These are phyloP conservation scores for Pseudogymnoascus sp. DNA, from an alignment of 2,329 filamentous ascomycete species.

Conservation along the genomic window DNA sequence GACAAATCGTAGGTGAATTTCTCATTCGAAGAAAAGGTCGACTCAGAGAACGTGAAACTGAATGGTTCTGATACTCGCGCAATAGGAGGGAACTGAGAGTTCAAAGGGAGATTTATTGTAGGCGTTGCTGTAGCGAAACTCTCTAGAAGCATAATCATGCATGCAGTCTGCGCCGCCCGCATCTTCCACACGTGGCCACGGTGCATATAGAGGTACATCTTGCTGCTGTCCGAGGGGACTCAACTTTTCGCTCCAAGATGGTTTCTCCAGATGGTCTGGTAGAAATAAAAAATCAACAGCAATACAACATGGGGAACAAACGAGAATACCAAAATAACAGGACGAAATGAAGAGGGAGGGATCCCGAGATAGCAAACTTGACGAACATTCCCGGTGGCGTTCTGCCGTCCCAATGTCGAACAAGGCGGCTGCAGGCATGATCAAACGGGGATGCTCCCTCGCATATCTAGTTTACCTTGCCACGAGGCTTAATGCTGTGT, in stretches of 20 bases:
- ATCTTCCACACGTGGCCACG: not conserved
- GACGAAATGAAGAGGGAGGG: not conserved
- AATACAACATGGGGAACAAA: not conserved
- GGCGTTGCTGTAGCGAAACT: conserved; percentile 25
- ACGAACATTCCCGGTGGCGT: not conserved
- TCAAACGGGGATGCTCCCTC: not conserved
- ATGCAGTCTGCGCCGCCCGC: not conserved
- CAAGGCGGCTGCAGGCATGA: conserved; percentile 1
- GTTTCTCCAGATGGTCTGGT: conserved; percentile 1
- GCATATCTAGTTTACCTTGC: conserved; percentile 1
- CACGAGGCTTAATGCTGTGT: not conserved
- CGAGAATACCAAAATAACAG: not conserved
- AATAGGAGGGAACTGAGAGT: conserved; percentile 74
- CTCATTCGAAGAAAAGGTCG: conserved; percentile 60
- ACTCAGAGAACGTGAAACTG: conserved; percentile 60
- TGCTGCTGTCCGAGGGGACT: not conserved
- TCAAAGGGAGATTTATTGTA: conserved; percentile 60
- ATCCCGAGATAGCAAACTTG: not conserved
- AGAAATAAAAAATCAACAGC: not conserved
- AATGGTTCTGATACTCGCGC: conserved; percentile 61
- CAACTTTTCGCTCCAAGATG: not conserved
- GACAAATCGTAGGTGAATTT: conserved; percentile 58
- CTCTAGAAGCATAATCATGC: conserved; percentile 2
- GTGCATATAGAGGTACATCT: not conserved
- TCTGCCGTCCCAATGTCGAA: conserved; percentile 1